Conservation (phyloP, 768 basidiomycete genomes). For the Lactifluus volemus region DNA sequence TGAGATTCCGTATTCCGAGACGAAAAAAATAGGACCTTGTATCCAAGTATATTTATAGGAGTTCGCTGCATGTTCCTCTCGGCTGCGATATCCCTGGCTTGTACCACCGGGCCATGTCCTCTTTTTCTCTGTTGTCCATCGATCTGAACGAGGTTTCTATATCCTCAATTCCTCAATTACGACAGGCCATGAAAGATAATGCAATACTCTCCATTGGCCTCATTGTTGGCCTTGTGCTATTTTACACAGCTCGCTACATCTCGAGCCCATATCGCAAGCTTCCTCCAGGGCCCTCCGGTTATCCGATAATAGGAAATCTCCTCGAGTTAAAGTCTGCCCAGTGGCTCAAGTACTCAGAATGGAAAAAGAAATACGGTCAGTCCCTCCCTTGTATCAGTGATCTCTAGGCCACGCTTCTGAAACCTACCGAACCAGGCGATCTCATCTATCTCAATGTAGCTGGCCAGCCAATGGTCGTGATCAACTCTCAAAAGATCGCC, state of each 20-base stretch:
- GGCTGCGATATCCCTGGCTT: not conserved
- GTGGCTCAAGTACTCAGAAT: not conserved
- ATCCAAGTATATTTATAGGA: no score
- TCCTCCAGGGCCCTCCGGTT: not conserved
- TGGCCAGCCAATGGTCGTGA: not conserved
- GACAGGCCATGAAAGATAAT: not conserved
- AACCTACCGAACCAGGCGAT: not conserved
- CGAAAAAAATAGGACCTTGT: no score
- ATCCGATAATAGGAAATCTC: not conserved
- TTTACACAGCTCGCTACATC: not conserved
- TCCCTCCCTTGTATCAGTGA: not conserved
- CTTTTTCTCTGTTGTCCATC: not conserved
- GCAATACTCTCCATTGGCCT: not conserved
- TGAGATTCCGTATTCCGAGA: no score
- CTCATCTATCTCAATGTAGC: not conserved
- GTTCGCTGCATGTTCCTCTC: not conserved
- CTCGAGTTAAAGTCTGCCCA: not conserved
- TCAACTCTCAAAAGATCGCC: not conserved
- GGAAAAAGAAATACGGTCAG: not conserved
- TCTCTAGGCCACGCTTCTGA: not conserved
- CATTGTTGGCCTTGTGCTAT: not conserved
- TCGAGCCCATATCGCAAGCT: not conserved
- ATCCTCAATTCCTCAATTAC: not conserved
- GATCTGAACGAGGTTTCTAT: not conserved
- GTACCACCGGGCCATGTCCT: not conserved